Evolutionary conservation across 352 stramenopile species (phyloP).

Genomic region (Pythium brachiatum): DNA sequence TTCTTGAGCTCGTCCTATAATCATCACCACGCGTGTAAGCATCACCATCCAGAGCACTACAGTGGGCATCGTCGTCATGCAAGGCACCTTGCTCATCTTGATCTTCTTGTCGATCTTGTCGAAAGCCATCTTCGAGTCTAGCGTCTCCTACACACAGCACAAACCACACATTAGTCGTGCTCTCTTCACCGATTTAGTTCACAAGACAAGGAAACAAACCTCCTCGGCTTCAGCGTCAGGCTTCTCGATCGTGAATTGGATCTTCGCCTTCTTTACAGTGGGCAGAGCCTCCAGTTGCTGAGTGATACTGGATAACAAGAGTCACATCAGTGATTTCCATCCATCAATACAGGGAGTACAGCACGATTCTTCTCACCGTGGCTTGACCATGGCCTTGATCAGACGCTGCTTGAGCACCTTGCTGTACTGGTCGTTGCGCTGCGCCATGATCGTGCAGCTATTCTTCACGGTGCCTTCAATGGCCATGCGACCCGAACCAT

Average conservation of each 20-base stretch:
- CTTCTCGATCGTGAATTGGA: slow-evolving; percentile 86
- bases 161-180: slow-evolving; percentile 23
- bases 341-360: background rate
- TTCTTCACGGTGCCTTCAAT: slow-evolving; percentile 87
- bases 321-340: background rate
- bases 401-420: slow-evolving; percentile 81
- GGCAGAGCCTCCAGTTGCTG: slow-evolving; percentile 72
- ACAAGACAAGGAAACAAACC: slow-evolving; percentile 22
- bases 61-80: background rate
- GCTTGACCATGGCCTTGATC: slow-evolving; percentile 87
- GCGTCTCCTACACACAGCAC: slow-evolving; percentile 16
- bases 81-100: slow-evolving; percentile 84
- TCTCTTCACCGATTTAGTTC: slow-evolving; percentile 15
- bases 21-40: background rate
- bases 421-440: slow-evolving; percentile 83
- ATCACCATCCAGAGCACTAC: background rate
- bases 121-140: slow-evolving; percentile 36
- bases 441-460: slow-evolving; percentile 82
- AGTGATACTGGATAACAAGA: slow-evolving; percentile 46
- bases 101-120: slow-evolving; percentile 85
- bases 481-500: slow-evolving; percentile 83
- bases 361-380: slow-evolving; percentile 16
- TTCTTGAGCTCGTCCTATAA: slow-evolving; percentile 85
- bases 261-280: slow-evolving; percentile 74
- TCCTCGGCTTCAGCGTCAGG: slow-evolving; percentile 61